Evolutionary conservation across 176 grass and related monocot species (phyloP).

Genomic region (Oryza punctata): DNA sequence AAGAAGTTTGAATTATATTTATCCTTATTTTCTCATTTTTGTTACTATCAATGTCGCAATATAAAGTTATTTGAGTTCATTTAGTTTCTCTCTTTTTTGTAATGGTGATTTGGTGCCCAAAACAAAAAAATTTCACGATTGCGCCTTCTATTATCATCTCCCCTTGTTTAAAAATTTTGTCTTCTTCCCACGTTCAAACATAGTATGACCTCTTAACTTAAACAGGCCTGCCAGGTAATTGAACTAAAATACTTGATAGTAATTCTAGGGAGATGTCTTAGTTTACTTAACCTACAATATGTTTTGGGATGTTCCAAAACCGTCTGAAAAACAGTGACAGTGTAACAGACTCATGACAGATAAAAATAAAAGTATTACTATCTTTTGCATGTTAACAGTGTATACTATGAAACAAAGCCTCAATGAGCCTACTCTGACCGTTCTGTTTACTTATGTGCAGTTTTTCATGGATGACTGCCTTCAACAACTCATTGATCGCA

Average conservation of each 20-base stretch:
- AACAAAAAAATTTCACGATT: not conserved
- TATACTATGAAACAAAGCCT: not conserved
- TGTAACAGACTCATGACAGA: too few species aligned
- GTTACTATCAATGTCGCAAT: not conserved
- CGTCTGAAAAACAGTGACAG: not conserved
- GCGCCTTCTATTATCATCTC: not conserved
- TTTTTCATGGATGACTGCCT: conserved; percentile 99
- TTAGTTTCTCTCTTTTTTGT: not conserved
- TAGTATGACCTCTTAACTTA: not conserved
- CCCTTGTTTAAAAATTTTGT: not conserved
- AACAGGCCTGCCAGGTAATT: not conserved
- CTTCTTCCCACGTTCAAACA: not conserved
- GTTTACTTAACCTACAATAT: not conserved
- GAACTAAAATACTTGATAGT: conserved; percentile 7
- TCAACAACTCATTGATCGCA: conserved; percentile 76
- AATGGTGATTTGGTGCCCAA: not conserved
- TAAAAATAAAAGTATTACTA: not conserved
- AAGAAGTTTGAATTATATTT: not conserved
- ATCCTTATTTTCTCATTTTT: not conserved
- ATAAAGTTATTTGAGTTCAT: not conserved
- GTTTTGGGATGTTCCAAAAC: conserved; percentile 9
- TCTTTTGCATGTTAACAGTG: not conserved
- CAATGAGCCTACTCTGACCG: not conserved
- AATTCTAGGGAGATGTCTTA: not conserved
- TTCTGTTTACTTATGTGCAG: conserved; percentile 30